Evolutionary conservation across 2,329 filamentous ascomycete species (phyloP), one percentile per base, ranked within the genome.

Genomic region (Dactylellina sp.): DNA sequence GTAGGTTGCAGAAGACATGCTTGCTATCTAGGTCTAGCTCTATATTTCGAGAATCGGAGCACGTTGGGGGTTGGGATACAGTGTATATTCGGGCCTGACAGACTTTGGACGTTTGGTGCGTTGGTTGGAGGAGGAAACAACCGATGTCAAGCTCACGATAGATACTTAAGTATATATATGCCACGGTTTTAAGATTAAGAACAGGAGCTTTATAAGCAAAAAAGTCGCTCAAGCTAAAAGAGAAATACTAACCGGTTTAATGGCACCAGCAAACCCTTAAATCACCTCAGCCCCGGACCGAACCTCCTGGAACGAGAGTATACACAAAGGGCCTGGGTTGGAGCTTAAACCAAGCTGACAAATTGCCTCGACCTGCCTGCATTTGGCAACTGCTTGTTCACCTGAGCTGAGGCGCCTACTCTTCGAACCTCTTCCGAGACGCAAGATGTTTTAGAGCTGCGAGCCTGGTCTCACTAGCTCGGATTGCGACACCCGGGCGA

Each of bases 1-100:
- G 90, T 98, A 98, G 78, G 88, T 91, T 85, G 97, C 92, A 79
- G 90, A 62, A 22, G 42, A 9, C 42, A 46, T 46, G 4, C 12
- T 42, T 14, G 39, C 5, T 32, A 32, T 42, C 16, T 4, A 18
- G 3, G 12, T 42, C 39, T 4, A 18, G 16, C 4, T 42, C 3
- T 4, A 42, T 9, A 4, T 32, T 32, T 32, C 28, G 28, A n/a
- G n/a, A 32, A 32, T 32, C 28, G 28, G 28, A 32, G 28, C n/a
- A n/a, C n/a, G n/a, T n/a, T n/a, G 28, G 9, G 28, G 28, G 28
- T n/a, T n/a, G n/a, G n/a, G n/a, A n/a, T n/a, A n/a, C n/a, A n/a
- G n/a, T n/a, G 28, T 32, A 4, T 32, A 32, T 9, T 4, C 28
- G 28, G 28, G n/a, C n/a, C n/a, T 32, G 28, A 32, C 4, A 32